Percentiles rank a stretch among this genome's conserved stretches.
phyloP scores from a whole-genome alignment of 768 basidiomycete genomes.

The Trametes elegans region DNA sequence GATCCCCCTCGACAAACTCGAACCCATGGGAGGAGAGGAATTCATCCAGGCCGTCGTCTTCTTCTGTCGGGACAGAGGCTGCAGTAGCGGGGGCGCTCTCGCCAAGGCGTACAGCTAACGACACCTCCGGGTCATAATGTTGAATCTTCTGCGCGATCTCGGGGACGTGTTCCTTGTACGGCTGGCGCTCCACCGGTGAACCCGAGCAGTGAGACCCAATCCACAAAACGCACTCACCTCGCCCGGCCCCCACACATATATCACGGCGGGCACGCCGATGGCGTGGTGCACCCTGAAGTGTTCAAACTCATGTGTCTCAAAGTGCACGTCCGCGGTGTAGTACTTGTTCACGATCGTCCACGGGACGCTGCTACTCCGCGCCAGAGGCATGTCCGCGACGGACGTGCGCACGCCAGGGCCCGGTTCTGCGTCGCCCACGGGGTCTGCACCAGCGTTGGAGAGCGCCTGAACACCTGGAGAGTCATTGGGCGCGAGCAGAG shows the following conservation, averaged over 20 bases:
- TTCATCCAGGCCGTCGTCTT: conserved; percentile 58
- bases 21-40: conserved; percentile 70
- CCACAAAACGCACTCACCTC: conserved; percentile 47
- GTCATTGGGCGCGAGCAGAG: conserved; percentile 12
- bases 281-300: conserved; percentile 42
- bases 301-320: conserved; percentile 49
- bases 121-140: conserved; percentile 64
- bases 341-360: conserved; percentile 83
- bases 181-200: conserved; percentile 33
- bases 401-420: background rate
- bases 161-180: conserved; percentile 55
- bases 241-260: conserved; percentile 68
- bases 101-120: conserved; percentile 61
- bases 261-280: conserved; percentile 59
- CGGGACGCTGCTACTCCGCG: conserved; percentile 39
- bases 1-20: conserved; percentile 67
- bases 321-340: conserved; percentile 75
- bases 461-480: conserved; percentile 28
- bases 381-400: background rate
- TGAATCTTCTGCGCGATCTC: conserved; percentile 47
- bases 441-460: background rate
- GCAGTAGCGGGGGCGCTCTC: conserved; percentile 16
- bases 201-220: background rate
- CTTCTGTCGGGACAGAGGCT: conserved; percentile 27
- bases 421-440: background rate